These are phyloP conservation scores for Curvularia sp. DNA, from an alignment of 2,329 filamentous ascomycete species.

Conservation along the genomic window DNA sequence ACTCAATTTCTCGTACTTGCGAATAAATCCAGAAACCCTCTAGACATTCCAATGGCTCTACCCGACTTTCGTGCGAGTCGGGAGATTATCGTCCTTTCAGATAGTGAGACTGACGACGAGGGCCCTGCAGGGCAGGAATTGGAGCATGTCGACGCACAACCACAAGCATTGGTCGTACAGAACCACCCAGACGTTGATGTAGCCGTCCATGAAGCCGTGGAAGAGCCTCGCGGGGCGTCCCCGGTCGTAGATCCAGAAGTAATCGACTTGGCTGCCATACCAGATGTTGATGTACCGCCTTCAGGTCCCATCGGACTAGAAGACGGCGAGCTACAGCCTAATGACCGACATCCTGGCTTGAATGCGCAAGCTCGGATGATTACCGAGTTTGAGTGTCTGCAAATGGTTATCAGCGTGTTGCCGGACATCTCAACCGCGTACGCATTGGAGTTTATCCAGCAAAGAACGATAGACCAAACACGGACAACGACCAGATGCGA, in stretches of 20 bases:
- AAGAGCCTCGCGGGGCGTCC: constrained; percentile 1
- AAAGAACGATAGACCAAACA: constrained; percentile 31
- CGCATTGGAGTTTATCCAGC: constrained; percentile 36
- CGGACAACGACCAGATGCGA: constrained; percentile 35
- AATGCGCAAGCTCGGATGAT: constrained; percentile 14
- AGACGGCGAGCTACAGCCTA: constrained; percentile 1
- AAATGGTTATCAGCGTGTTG: constrained; percentile 44
- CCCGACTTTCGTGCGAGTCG: constrained; percentile 1
- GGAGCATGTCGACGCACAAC: constrained; percentile 14
- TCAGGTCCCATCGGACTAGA: constrained; percentile 7
- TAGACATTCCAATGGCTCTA: constrained; percentile 19
- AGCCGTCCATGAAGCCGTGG: constrained; percentile 9
- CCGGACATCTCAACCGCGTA: constrained; percentile 45
- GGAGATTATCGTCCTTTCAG: constrained; percentile 33
- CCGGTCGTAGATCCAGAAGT: constrained; percentile 11
- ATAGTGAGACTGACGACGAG: constrained; percentile 29
- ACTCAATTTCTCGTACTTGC: not conserved
- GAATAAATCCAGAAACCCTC: not conserved
- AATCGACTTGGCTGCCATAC: constrained; percentile 35
- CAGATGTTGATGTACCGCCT: constrained; percentile 34
- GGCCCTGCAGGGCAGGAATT: constrained; percentile 6
- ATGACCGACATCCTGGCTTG: not conserved
- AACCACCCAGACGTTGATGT: constrained; percentile 16
- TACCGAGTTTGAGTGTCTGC: constrained; percentile 37
- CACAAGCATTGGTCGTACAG: constrained; percentile 3